Conservation (phyloP, 1,139 yeast species). For the Candida albicans region DNA sequence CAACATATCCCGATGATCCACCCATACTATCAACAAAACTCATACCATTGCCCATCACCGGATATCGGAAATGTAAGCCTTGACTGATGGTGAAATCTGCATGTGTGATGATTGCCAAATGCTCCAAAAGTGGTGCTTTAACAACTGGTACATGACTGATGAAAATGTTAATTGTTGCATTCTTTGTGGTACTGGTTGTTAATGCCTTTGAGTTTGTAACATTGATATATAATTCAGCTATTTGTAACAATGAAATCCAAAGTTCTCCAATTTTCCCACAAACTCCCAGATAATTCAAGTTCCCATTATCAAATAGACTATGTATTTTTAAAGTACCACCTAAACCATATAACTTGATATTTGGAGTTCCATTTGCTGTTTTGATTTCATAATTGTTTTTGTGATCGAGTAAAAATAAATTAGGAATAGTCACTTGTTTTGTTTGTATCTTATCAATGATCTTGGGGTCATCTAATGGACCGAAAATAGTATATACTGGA, state of each 20-base stretch:
- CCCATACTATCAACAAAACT: constrained; percentile 51
- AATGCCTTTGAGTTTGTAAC: constrained; percentile 12
- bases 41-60: constrained; percentile 69
- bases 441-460: constrained; percentile 61
- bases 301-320: constrained; percentile 69
- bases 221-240: constrained; percentile 52
- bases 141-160: constrained; percentile 67
- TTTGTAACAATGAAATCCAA: constrained; percentile 72
- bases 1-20: constrained; percentile 33
- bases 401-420: constrained; percentile 65
- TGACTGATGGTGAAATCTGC: constrained; percentile 75
- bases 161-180: constrained; percentile 56
- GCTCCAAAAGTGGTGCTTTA: constrained; percentile 66
- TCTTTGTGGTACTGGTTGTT: constrained; percentile 9
- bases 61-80: constrained; percentile 71
- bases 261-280: constrained; percentile 70
- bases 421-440: constrained; percentile 54
- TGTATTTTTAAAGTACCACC: constrained; percentile 74
- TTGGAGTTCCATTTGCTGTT: constrained; percentile 40
- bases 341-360: constrained; percentile 60
- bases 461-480: constrained; percentile 71
- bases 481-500: constrained; percentile 76
- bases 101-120: constrained; percentile 63
- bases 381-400: constrained; percentile 39
- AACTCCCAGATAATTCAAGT: constrained; percentile 22